phyloP scores from a whole-genome alignment of 768 basidiomycete species.

The Dictyophora rubrovolvata region DNA sequence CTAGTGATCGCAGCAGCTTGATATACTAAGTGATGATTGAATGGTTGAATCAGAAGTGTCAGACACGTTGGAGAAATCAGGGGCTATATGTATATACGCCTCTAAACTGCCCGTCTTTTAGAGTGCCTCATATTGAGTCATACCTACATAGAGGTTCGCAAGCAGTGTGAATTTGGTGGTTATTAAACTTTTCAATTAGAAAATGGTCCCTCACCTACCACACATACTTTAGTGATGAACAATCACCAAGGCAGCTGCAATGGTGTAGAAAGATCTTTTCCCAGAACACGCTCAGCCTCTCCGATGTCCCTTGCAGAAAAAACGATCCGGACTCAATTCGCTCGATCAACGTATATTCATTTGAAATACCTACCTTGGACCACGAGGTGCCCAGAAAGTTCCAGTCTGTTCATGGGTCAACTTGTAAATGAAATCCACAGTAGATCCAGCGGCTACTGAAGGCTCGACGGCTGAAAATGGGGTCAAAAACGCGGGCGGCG shows the following conservation, averaged over 20 bases:
- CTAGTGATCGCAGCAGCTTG: not conserved
- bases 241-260: conserved; percentile 32
- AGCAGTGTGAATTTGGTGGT: too few species aligned
- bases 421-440: conserved; percentile 28
- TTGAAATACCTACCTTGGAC: conserved; percentile 22
- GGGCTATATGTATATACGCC: too few species aligned
- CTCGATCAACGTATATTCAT: not conserved
- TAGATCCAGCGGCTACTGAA: conserved; percentile 28
- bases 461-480: conserved; percentile 31
- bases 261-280: conserved; percentile 30
- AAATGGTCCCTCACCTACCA: too few species aligned
- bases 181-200: too few species aligned
- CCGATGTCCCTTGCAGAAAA: conserved; percentile 30
- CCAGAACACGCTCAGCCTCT: conserved; percentile 31
- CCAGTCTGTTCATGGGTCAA: conserved; percentile 28
- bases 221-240: too few species aligned
- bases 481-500: not conserved
- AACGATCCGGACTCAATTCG: not conserved
- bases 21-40: not conserved
- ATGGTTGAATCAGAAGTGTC: too few species aligned
- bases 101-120: too few species aligned
- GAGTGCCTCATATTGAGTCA: too few species aligned
- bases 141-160: too few species aligned
- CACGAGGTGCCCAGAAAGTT: conserved; percentile 37
- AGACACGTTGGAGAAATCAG: too few species aligned